Base-by-base conservation (phyloP, 2,329 filamentous ascomycete species). In the Intubia oerlemansii region DNA sequence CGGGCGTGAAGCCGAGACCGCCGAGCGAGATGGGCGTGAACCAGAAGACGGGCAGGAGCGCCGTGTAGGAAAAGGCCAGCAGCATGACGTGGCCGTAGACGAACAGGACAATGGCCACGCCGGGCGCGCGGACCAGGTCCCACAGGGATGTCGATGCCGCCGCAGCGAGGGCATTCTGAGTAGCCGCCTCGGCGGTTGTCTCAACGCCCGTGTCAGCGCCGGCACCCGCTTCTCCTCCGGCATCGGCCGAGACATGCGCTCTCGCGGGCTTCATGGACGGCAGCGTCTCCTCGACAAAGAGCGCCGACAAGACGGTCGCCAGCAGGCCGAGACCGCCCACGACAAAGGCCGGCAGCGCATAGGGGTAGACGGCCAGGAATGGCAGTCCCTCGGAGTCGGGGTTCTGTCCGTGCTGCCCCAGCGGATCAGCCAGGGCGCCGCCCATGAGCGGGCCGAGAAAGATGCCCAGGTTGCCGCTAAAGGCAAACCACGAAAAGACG, bases 401-500 rank as follows among this genome's bases (percentile, higher is more conserved):
- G 12, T 15, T 62, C 19, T 21, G 8, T 8, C 19, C 19, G 40
- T 73, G 81, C 44, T 75, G 66, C 5, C 50, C 41, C 0, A 61
- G 68, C 2, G 78, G 79, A 19, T 76, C 61, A 9, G 75, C 70
- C 1, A 88, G 56, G 1, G 53, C 56, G 29, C 77, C 79, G 24
- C 77, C 76, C 13, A 81, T 42, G 7, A 79, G 41, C 3, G 77
- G 75, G 0, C 78, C 79, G 2, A 80, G 17, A 33, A 80, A 68
- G 25, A 85, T 68, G 4, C 79, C 79, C 7, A 84, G 14, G 38
- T 85, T 85, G 5, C 68, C 67, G 0, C 63, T 56, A 42, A 85
- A 79, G 8, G 76, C 74, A 43, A 84, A 84, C 55, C 68, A 76
- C 41, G 71, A 71, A 42, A 84, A 88, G 0, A 72, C 68, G 17